Percentiles rank a stretch among this genome's conserved stretches.
phyloP scores from a whole-genome alignment of 805 yeast genomes.

The Zygosaccharomyces pseudorouxii region DNA sequence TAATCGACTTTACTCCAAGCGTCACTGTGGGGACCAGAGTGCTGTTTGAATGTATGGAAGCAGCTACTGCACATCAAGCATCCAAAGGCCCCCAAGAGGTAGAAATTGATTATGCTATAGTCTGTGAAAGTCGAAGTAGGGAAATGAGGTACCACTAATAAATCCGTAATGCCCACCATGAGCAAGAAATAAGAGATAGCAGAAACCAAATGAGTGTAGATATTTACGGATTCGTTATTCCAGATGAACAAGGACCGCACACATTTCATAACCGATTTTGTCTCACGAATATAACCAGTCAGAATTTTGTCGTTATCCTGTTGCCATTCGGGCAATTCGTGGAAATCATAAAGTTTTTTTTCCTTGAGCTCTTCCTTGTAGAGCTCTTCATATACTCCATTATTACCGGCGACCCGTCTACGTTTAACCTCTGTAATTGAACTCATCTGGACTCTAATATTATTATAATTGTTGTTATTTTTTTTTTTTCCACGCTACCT shows the following conservation, averaged over 20 bases:
- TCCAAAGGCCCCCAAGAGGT: conserved; percentile 51
- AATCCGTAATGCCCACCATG: conserved; percentile 27
- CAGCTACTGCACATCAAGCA: conserved; percentile 62
- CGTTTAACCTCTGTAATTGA: conserved; percentile 21
- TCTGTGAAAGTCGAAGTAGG: conserved; percentile 42
- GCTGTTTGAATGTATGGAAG: conserved; percentile 65
- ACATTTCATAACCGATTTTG: conserved; percentile 45
- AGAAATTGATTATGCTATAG: conserved; percentile 47
- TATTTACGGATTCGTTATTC: conserved; percentile 71
- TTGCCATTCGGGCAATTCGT: conserved; percentile 69
- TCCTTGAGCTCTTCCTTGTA: conserved; percentile 2
- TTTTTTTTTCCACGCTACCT: not conserved
- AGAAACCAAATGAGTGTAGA: conserved; percentile 59
- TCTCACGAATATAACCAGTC: conserved; percentile 59
- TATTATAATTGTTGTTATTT: not conserved
- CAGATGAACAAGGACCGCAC: conserved; percentile 47
- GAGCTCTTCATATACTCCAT: not conserved
- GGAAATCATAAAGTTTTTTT: conserved; percentile 35
- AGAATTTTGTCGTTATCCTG: conserved; percentile 63
- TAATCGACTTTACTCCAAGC: conserved; percentile 70
- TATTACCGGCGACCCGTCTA: conserved; percentile 8
- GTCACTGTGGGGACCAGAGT: conserved; percentile 49
- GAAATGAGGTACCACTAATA: conserved; percentile 31
- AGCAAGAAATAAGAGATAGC: conserved; percentile 30
- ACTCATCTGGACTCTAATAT: conserved; percentile 12